A percentile compares a stretch with the other conserved stretches of the same genome.
These are phyloP conservation scores for Gynostemma pentaphyllum DNA, from an alignment of 306 rosid genomes.

Conservation along the genomic window DNA sequence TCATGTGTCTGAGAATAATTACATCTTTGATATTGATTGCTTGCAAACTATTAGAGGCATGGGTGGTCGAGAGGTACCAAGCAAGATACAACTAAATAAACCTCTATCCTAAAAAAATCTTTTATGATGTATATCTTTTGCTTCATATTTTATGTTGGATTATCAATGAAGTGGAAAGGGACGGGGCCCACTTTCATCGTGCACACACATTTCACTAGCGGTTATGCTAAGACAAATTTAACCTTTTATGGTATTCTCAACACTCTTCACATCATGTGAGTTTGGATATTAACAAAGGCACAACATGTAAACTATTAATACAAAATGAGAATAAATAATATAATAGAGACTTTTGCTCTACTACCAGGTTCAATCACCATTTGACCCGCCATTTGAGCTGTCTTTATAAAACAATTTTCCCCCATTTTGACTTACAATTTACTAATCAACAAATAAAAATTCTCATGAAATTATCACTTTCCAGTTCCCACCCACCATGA, in stretches of 20 bases:
- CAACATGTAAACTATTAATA: no score
- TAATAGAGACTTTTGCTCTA: no score
- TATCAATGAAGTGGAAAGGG: neutral
- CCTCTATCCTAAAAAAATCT: neutral
- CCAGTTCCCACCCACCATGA: neutral
- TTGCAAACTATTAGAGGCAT: slow-evolving; percentile 84
- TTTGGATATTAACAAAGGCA: no score
- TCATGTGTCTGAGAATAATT: slow-evolving; percentile 46
- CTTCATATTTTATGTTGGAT: neutral
- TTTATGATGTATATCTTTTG: neutral
- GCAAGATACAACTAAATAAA: neutral
- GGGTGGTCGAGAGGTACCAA: slow-evolving; percentile 82
- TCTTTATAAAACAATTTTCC: no score
- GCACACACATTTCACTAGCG: no score
- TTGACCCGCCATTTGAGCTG: no score
- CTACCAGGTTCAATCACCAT: no score
- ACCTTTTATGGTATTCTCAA: no score
- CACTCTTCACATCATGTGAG: no score
- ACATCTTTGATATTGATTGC: slow-evolving; percentile 88
- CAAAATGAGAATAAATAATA: no score
- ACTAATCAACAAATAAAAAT: neutral
- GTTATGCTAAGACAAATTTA: no score
- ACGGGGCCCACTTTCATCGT: no score
- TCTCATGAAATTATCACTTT: neutral
- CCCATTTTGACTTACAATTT: neutral